Evolutionary conservation across 768 basidiomycete species (phyloP).

Genomic region (Tubosaeta sp.): DNA sequence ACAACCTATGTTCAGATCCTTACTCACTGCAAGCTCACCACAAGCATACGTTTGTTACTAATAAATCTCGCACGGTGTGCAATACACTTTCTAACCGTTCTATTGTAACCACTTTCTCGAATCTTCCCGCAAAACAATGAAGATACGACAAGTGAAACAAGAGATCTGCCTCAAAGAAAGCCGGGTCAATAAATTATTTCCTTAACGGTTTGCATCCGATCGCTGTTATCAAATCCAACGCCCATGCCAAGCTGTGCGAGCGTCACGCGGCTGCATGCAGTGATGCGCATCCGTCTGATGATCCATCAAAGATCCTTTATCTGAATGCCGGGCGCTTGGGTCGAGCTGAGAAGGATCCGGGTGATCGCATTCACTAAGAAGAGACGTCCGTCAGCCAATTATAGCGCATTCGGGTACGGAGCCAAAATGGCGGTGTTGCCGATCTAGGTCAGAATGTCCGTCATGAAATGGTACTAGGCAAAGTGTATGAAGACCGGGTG

Average conservation of each 20-base stretch:
- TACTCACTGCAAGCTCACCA: background rate
- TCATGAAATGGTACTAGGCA: slow-evolving; percentile 1
- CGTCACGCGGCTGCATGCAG: slow-evolving; percentile 4
- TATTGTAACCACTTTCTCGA: background rate
- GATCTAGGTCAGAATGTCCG: slow-evolving; percentile 7
- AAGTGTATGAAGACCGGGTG: background rate
- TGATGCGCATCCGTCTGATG: background rate
- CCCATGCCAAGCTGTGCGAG: slow-evolving; percentile 21
- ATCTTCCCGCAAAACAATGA: background rate
- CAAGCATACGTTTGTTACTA: background rate
- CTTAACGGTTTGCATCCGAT: slow-evolving; percentile 15
- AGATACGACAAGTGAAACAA: background rate
- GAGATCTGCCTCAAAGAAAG: slow-evolving; percentile 1
- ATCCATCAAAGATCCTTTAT: slow-evolving; percentile 64
- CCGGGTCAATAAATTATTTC: background rate
- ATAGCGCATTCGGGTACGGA: background rate
- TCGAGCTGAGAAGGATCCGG: slow-evolving; percentile 81
- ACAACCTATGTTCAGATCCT: background rate
- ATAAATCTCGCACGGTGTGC: background rate
- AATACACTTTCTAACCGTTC: background rate
- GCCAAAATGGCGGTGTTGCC: slow-evolving; percentile 5
- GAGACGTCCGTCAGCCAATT: slow-evolving; percentile 9
- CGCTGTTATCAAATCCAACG: slow-evolving; percentile 18
- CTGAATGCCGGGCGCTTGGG: slow-evolving; percentile 85
- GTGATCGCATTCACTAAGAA: slow-evolving; percentile 64